Conservation (phyloP, 2,329 filamentous ascomycete species). For the Dothidotthia symphoricarpi region DNA sequence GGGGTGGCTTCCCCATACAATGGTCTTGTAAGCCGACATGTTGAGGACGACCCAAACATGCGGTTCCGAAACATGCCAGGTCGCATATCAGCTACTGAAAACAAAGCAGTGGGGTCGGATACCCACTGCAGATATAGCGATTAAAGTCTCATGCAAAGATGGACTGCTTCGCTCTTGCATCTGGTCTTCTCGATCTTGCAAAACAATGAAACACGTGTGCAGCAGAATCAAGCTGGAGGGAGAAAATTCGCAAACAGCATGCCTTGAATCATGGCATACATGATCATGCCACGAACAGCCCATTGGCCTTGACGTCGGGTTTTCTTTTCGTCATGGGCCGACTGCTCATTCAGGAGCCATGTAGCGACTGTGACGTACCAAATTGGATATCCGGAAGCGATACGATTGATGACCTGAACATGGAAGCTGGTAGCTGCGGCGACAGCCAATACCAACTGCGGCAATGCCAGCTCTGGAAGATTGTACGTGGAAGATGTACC, state of each 20-base stretch:
- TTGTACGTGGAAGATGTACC: constrained; percentile 6
- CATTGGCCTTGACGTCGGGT: constrained; percentile 10
- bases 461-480: constrained; percentile 58
- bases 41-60: too few relatives aligned
- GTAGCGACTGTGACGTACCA: constrained; percentile 81
- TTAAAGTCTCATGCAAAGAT: too few relatives aligned
- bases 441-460: constrained; percentile 69
- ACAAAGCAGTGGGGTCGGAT: too few relatives aligned
- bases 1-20: too few relatives aligned
- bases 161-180: too few relatives aligned
- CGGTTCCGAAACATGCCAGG: too few relatives aligned
- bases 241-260: constrained; percentile 86
- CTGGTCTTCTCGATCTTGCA: background rate
- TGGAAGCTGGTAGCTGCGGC: constrained; percentile 80
- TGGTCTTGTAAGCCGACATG: too few relatives aligned
- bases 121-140: too few relatives aligned
- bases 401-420: constrained; percentile 87
- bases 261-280: constrained; percentile 81
- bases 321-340: background rate
- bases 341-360: constrained; percentile 16
- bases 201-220: background rate
- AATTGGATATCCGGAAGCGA: constrained; percentile 82
- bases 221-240: constrained; percentile 64
- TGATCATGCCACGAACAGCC: constrained; percentile 57
- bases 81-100: too few relatives aligned